Conservation (phyloP, 352 stramenopile genomes). For the Phytopythium cucurbitacearum region DNA sequence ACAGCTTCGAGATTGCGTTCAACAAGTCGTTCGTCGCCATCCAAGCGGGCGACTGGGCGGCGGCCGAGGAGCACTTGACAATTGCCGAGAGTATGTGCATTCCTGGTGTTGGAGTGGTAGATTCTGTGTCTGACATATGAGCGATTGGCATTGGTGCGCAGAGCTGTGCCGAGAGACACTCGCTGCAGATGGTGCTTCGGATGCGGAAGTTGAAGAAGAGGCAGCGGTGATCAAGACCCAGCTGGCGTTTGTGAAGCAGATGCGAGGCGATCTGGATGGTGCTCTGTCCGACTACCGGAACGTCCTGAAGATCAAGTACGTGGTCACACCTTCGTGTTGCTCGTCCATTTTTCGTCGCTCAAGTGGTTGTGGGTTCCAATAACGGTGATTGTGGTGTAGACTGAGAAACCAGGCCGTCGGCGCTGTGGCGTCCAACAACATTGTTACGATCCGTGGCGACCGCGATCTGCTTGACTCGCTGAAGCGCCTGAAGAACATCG, state of each 20-base stretch:
- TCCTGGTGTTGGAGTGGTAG: not conserved
- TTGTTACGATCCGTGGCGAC: slow-evolving; percentile 75
- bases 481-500: slow-evolving; percentile 74
- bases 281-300: slow-evolving; percentile 73
- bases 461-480: slow-evolving; percentile 80
- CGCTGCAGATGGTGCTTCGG: slow-evolving; percentile 40
- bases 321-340: slow-evolving; percentile 1
- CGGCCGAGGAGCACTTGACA: slow-evolving; percentile 36
- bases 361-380: not conserved
- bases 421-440: slow-evolving; percentile 76
- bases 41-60: slow-evolving; percentile 48
- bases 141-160: slow-evolving; percentile 13
- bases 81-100: slow-evolving; percentile 55
- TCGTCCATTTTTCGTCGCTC: not conserved
- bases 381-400: slow-evolving; percentile 16
- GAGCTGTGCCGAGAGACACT: slow-evolving; percentile 66
- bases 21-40: slow-evolving; percentile 85
- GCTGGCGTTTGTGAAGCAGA: slow-evolving; percentile 75
- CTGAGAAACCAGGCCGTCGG: slow-evolving; percentile 57
- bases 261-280: slow-evolving; percentile 59
- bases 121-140: not conserved
- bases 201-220: slow-evolving; percentile 66
- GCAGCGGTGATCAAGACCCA: slow-evolving; percentile 70
- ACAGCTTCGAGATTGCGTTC: slow-evolving; percentile 78
- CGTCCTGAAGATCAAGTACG: slow-evolving; percentile 78